Percentiles rank a stretch among this genome's conserved stretches.
Conservation (phyloP, 1,139 yeast genomes). For the Geotrichum europaeum region DNA sequence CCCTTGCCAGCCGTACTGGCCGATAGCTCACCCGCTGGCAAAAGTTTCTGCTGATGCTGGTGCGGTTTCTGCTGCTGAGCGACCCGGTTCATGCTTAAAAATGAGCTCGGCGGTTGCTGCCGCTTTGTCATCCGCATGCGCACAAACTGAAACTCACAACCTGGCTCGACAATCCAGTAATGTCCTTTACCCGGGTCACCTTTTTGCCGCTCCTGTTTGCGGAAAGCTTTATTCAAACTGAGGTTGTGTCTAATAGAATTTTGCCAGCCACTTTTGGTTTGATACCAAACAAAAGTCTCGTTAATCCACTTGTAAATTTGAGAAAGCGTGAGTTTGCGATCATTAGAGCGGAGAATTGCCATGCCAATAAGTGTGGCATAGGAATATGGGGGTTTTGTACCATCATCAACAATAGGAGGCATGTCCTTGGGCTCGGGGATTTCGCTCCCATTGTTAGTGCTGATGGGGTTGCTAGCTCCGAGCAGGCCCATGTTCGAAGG, state of each 20-base stretch:
- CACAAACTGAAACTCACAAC: slow-evolving; percentile 75
- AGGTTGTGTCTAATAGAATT: slow-evolving; percentile 82
- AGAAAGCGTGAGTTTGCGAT: slow-evolving; percentile 72
- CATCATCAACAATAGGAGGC: slow-evolving; percentile 43
- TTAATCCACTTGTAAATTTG: slow-evolving; percentile 93
- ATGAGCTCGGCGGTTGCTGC: neutral
- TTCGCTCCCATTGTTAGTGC: slow-evolving; percentile 10
- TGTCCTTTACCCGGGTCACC: slow-evolving; percentile 87
- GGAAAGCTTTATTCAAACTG: slow-evolving; percentile 77
- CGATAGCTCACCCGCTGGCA: neutral
- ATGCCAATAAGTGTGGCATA: slow-evolving; percentile 92
- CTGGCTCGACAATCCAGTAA: slow-evolving; percentile 85
- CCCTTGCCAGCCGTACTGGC: neutral
- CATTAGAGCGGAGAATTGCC: slow-evolving; percentile 79
- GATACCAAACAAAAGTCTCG: slow-evolving; percentile 74
- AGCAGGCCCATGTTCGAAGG: neutral
- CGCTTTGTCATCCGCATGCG: slow-evolving; percentile 36
- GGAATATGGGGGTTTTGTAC: slow-evolving; percentile 81
- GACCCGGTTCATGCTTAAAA: neutral
- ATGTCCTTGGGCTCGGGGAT: slow-evolving; percentile 38
- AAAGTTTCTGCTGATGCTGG: neutral
- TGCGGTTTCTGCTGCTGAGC: neutral
- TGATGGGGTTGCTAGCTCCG: slow-evolving; percentile 5
- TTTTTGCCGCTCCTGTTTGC: slow-evolving; percentile 87
- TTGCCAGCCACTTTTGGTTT: slow-evolving; percentile 93